Percentiles rank a stretch among this genome's conserved stretches.
These are phyloP conservation scores for Penicillium concentricum DNA, from an alignment of 2,329 filamentous ascomycete genomes.

Conservation along the genomic window DNA sequence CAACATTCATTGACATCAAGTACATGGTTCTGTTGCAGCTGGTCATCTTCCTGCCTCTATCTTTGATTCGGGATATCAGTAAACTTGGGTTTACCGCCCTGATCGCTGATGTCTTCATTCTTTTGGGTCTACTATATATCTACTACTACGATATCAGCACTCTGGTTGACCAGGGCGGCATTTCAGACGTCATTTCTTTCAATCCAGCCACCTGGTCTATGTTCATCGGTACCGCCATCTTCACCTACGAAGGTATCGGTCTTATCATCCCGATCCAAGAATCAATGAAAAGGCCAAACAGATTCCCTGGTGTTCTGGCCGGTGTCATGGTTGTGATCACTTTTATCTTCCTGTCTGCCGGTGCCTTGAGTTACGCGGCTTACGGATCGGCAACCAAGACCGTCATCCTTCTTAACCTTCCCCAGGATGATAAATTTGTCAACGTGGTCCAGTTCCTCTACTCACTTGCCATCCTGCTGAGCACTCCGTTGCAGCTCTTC, in stretches of 20 bases:
- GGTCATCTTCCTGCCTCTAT: conserved; percentile 91
- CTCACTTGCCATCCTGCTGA: conserved; percentile 93
- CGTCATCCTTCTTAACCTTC: conserved; percentile 92
- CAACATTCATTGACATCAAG: conserved; percentile 79
- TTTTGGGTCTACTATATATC: conserved; percentile 86
- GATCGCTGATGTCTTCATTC: conserved; percentile 89
- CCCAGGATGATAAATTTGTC: conserved; percentile 91
- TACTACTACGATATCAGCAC: conserved; percentile 95
- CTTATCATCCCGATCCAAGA: conserved; percentile 98
- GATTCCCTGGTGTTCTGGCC: conserved; percentile 85
- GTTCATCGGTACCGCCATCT: conserved; percentile 98
- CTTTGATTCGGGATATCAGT: conserved; percentile 91
- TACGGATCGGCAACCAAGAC: conserved; percentile 96
- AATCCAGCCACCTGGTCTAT: conserved; percentile 92
- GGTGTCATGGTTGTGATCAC: conserved; percentile 95
- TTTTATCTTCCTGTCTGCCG: conserved; percentile 84
- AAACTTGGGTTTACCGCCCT: conserved; percentile 95
- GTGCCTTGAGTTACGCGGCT: conserved; percentile 90
- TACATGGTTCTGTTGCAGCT: conserved; percentile 93
- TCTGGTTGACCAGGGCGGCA: conserved; percentile 67
- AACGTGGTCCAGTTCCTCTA: conserved; percentile 96
- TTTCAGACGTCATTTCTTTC: conserved; percentile 86
- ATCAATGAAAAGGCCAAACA: conserved; percentile 86
- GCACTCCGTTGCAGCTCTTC: conserved; percentile 94
- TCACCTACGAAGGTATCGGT: conserved; percentile 97